These are phyloP conservation scores for Suillus cothurnatus DNA, from an alignment of 768 basidiomycete genomes.

Conservation along the genomic window DNA sequence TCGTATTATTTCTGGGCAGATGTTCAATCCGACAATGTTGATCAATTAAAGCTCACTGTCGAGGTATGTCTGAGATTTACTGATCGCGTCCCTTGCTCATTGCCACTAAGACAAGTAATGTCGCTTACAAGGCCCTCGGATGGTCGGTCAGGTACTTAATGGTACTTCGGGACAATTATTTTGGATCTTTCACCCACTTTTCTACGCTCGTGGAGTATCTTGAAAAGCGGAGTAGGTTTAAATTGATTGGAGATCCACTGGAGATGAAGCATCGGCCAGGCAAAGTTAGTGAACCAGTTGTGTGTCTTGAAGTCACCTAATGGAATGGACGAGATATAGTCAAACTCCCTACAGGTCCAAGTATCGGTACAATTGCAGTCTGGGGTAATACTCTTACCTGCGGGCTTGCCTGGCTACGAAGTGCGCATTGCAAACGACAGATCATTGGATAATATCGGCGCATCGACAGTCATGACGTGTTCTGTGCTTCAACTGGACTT, in stretches of 20 bases:
- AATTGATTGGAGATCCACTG: constrained; percentile 80
- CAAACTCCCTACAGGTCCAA: constrained; percentile 81
- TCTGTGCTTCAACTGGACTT: constrained; percentile 78
- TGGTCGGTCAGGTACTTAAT: constrained; percentile 91
- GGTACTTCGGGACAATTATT: constrained; percentile 90
- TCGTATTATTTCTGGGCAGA: constrained; percentile 77
- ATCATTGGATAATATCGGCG: constrained; percentile 45
- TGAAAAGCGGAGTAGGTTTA: constrained; percentile 57
- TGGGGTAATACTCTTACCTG: constrained; percentile 64
- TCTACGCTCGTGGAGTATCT: constrained; percentile 86
- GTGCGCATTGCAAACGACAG: constrained; percentile 20
- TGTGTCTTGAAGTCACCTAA: constrained; percentile 10
- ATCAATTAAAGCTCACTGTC: constrained; percentile 73
- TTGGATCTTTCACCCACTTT: constrained; percentile 93
- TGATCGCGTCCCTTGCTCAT: neutral
- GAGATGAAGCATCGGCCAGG: constrained; percentile 77
- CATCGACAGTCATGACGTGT: constrained; percentile 55
- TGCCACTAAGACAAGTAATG: constrained; percentile 45
- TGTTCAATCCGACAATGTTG: constrained; percentile 69
- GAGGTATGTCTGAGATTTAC: constrained; percentile 39
- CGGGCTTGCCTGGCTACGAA: constrained; percentile 67
- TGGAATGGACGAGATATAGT: constrained; percentile 43
- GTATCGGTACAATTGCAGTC: constrained; percentile 54
- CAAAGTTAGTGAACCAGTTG: constrained; percentile 48
- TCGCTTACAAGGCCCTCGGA: constrained; percentile 72